Evolutionary conservation across 129 eudicot species (phyloP).

Genomic region (Chrysanthemum makinoi): DNA sequence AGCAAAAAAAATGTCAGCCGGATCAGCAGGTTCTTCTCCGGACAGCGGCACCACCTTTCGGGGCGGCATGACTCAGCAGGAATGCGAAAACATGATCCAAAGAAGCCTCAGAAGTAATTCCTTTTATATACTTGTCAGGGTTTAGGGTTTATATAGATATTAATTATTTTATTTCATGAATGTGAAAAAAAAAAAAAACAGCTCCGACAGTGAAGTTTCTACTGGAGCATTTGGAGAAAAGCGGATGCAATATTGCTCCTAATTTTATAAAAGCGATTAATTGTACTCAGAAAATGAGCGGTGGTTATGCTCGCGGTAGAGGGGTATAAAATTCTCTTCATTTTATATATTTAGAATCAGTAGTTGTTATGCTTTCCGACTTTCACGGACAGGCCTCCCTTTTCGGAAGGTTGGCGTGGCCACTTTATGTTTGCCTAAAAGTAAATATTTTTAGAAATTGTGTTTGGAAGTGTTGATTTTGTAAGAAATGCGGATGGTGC

Average conservation of each 20-base stretch:
- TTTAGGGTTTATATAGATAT: background rate
- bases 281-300: constrained; percentile 42
- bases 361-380: background rate
- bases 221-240: constrained; percentile 72
- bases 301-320: constrained; percentile 64
- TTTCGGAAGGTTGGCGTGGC: no score
- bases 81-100: constrained; percentile 70
- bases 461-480: no score
- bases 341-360: no score
- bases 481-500: no score
- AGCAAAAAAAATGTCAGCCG: background rate
- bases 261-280: constrained; percentile 63
- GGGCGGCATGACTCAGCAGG: constrained; percentile 49
- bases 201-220: constrained; percentile 86
- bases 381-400: no score
- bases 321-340: constrained; percentile 37
- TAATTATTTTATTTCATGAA: background rate
- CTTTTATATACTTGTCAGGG: background rate
- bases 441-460: no score
- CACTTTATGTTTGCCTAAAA: no score
- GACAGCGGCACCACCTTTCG: constrained; percentile 15
- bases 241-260: constrained; percentile 61
- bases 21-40: constrained; percentile 1
- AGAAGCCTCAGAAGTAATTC: constrained; percentile 60
- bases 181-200: constrained; percentile 6